Conservation (phyloP, 2,329 filamentous ascomycete genomes). For the Arachnomyces sp. region DNA sequence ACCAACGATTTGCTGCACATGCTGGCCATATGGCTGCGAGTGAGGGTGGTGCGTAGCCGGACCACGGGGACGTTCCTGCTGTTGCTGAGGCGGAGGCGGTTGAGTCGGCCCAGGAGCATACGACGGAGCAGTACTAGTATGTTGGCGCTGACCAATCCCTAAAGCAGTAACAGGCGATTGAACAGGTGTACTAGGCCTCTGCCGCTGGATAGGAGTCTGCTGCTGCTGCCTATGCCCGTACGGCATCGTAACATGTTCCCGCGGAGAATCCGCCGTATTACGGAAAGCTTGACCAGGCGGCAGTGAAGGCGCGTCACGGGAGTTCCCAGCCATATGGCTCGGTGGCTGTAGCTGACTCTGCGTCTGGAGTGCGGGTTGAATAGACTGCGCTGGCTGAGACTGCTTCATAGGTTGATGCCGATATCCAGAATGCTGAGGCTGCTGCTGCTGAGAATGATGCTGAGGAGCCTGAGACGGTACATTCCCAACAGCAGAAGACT, state of each 20-base stretch:
- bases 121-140: constrained; percentile 15
- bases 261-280: constrained; percentile 22
- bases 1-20: constrained; percentile 16
- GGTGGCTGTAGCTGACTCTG: constrained; percentile 12
- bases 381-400: constrained; percentile 3
- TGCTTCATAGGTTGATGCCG: constrained; percentile 8
- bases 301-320: constrained; percentile 20
- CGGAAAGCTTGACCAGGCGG: constrained; percentile 20
- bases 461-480: constrained; percentile 2
- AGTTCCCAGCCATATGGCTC: constrained; percentile 12
- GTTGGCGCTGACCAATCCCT: constrained; percentile 22
- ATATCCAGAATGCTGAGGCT: constrained; percentile 7
- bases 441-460: constrained; percentile 9
- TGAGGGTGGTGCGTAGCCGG: constrained; percentile 27
- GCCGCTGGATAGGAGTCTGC: constrained; percentile 11
- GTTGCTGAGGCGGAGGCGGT: constrained; percentile 26
- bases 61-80: constrained; percentile 15
- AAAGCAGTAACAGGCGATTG: constrained; percentile 23
- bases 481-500: neutral
- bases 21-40: constrained; percentile 29
- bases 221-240: no score
- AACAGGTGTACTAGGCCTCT: constrained; percentile 23
- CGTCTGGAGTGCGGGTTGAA: constrained; percentile 21
- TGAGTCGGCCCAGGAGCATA: constrained; percentile 13
- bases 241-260: constrained; percentile 2